phyloP scores from a whole-genome alignment of 768 basidiomycete species.

The Heimioporus sp. region DNA sequence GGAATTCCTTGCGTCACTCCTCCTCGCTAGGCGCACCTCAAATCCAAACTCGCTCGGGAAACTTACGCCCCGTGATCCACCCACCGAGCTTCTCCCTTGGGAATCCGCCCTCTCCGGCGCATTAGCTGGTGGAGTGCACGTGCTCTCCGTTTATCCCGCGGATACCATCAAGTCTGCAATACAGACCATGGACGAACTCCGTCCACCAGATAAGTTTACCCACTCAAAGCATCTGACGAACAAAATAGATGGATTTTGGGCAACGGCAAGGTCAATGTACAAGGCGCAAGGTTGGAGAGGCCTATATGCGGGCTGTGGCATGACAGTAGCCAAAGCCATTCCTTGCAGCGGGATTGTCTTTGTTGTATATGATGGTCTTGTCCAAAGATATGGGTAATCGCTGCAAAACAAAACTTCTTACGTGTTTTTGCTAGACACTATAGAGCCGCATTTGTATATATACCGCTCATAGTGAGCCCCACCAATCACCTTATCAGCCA shows the following conservation, averaged over 20 bases:
- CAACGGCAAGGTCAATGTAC: constrained; percentile 70
- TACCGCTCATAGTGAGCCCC: not conserved
- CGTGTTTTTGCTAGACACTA: too few relatives aligned
- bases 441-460: constrained; percentile 3
- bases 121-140: constrained; percentile 75
- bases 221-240: constrained; percentile 13
- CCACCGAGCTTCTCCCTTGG: constrained; percentile 43
- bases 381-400: constrained; percentile 38
- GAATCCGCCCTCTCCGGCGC: constrained; percentile 82
- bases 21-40: constrained; percentile 48
- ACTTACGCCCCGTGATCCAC: not conserved
- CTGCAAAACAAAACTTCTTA: too few relatives aligned
- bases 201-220: constrained; percentile 36
- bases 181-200: constrained; percentile 84
- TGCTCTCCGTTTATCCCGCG: constrained; percentile 82
- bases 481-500: constrained; percentile 21
- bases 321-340: constrained; percentile 78
- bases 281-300: constrained; percentile 69
- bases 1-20: constrained; percentile 64
- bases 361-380: constrained; percentile 79
- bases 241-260: constrained; percentile 45
- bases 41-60: constrained; percentile 2
- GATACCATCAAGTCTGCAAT: constrained; percentile 90
- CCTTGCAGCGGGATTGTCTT: constrained; percentile 91
- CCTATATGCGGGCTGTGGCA: constrained; percentile 85